A percentile compares a stretch with the other conserved stretches of the same genome.
These are phyloP conservation scores for Metschnikowia baotianmanensis DNA, from an alignment of 805 yeast species.

Conservation along the genomic window DNA sequence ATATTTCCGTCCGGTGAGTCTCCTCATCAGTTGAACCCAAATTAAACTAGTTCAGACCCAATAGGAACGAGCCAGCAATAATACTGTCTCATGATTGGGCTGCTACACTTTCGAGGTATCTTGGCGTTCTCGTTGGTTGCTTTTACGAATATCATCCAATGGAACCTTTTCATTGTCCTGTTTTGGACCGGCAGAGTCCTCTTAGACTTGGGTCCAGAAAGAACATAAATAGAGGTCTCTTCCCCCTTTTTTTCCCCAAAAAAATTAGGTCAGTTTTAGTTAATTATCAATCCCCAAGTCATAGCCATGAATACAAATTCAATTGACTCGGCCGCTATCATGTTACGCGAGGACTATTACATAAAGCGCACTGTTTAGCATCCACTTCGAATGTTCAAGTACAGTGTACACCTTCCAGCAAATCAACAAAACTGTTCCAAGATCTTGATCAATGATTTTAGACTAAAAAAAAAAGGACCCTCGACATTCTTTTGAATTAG, in stretches of 20 bases:
- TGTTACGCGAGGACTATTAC: too few species aligned
- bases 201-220: not conserved
- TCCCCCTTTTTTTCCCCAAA: not conserved
- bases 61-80: not conserved
- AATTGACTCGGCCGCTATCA: too few species aligned
- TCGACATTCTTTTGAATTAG: too few species aligned
- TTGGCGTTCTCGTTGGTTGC: not conserved
- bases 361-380: too few species aligned
- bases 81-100: not conserved
- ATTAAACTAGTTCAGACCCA: not conserved
- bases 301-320: not conserved
- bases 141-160: not conserved
- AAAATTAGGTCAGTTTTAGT: not conserved
- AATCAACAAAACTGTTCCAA: too few species aligned
- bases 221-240: not conserved
- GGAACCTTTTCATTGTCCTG: not conserved
- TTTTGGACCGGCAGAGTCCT: not conserved
- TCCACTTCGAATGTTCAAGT: too few species aligned
- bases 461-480: too few species aligned
- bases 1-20: not conserved
- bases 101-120: not conserved
- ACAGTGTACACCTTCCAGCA: too few species aligned
- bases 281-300: not conserved
- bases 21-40: not conserved
- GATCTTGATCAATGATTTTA: too few species aligned